Evolutionary conservation across 208 protist genomes (phyloP).

Genomic region (Trypanosomatidae sp.): DNA sequence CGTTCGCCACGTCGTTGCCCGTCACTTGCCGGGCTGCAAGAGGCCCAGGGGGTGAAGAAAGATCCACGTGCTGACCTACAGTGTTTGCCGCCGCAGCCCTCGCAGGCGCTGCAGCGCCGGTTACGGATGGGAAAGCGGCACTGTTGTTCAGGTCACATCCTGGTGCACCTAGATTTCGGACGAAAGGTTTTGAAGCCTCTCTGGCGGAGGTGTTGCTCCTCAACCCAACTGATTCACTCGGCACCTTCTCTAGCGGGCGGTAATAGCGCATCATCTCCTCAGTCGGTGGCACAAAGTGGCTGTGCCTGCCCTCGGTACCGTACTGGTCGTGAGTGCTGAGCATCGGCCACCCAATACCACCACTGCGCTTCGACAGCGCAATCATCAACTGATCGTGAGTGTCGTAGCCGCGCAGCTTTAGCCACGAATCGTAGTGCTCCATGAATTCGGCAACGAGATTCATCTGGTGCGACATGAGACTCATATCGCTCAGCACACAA

Average conservation of each 20-base stretch:
- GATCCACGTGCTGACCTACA: slow-evolving; percentile 1
- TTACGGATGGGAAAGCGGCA: background rate
- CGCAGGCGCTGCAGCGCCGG: background rate
- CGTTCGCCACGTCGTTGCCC: background rate
- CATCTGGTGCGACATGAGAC: slow-evolving; percentile 61
- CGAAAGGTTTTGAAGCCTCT: background rate
- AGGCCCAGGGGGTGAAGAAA: background rate
- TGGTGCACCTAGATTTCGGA: background rate
- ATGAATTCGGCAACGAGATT: slow-evolving; percentile 48
- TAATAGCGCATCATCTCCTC: slow-evolving; percentile 24
- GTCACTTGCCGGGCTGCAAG: background rate
- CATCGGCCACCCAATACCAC: slow-evolving; percentile 28
- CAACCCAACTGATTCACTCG: background rate
- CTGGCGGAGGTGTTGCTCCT: background rate
- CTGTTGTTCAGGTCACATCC: background rate
- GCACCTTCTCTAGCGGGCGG: background rate
- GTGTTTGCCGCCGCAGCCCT: background rate
- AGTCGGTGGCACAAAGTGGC: slow-evolving; percentile 40
- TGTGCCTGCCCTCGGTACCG: slow-evolving; percentile 4
- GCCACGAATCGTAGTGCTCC: slow-evolving; percentile 70
- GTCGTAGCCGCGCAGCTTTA: slow-evolving; percentile 54
- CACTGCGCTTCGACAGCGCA: slow-evolving; percentile 33
- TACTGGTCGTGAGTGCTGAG: slow-evolving; percentile 14
- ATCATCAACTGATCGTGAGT: slow-evolving; percentile 57
- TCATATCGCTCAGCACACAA: slow-evolving; percentile 77